phyloP scores from a whole-genome alignment of 73 alveolate species.

The Tetrahymena malaccensis region DNA sequence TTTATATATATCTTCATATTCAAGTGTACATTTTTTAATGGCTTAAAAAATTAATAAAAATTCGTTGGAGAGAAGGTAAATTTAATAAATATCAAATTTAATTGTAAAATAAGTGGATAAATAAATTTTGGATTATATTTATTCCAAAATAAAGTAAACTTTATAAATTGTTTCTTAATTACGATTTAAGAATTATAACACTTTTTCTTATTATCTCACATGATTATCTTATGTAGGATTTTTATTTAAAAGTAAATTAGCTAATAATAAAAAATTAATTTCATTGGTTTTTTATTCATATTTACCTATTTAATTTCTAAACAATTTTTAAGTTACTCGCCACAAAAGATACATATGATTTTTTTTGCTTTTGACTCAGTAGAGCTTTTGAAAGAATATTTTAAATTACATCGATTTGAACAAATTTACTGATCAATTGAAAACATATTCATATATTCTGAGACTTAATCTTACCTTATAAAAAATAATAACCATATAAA shows the following conservation, averaged over 20 bases:
- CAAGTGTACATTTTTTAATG: background rate
- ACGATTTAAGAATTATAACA: background rate
- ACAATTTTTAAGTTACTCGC: background rate
- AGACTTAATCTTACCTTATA: too few species aligned
- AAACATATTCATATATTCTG: too few species aligned
- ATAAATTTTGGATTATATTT: background rate
- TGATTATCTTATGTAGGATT: background rate
- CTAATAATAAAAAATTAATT: background rate
- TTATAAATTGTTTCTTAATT: background rate
- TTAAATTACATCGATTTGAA: background rate
- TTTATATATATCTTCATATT: background rate
- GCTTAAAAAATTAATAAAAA: background rate
- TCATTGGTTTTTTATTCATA: background rate
- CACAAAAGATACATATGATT: background rate
- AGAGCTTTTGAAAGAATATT: too few species aligned
- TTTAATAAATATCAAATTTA: background rate
- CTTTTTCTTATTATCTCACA: background rate
- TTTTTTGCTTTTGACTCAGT: background rate
- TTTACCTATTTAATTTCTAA: background rate
- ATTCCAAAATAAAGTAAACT: background rate
- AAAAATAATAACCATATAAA: too few species aligned
- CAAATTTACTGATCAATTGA: background rate
- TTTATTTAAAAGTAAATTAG: background rate
- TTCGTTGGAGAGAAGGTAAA: background rate
- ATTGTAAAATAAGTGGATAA: background rate